phyloP scores from a whole-genome alignment of 2,329 filamentous ascomycete species.

The Scleromitrula shiraiana region DNA sequence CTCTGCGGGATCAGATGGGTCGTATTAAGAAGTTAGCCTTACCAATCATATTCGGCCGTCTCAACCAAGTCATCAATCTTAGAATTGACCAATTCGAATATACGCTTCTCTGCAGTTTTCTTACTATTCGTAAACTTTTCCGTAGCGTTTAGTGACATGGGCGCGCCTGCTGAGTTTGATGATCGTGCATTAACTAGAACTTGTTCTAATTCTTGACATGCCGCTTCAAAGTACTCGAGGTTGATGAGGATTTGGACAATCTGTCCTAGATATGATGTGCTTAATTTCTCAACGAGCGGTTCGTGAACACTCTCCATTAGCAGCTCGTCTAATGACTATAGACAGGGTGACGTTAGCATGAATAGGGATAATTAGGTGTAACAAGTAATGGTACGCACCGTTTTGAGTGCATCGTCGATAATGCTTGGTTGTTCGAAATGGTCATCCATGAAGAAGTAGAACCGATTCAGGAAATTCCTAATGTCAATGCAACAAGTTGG shows the following conservation, averaged over 20 bases:
- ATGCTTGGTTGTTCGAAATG: constrained; percentile 86
- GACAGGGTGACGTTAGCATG: background rate
- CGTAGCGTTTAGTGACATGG: constrained; percentile 73
- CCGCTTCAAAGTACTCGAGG: constrained; percentile 90
- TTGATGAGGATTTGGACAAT: constrained; percentile 99
- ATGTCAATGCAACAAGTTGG: constrained; percentile 97
- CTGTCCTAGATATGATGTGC: constrained; percentile 89
- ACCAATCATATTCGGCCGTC: constrained; percentile 96
- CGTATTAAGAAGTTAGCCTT: constrained; percentile 18
- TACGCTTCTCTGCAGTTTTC: constrained; percentile 93
- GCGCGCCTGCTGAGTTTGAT: constrained; percentile 70
- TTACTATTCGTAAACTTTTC: constrained; percentile 83
- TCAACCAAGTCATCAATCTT: constrained; percentile 98
- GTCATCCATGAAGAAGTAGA: constrained; percentile 95
- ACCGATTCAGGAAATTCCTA: constrained; percentile 93
- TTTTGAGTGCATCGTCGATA: constrained; percentile 84
- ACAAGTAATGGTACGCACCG: constrained; percentile 43
- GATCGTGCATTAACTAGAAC: constrained; percentile 79
- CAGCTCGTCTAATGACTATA: constrained; percentile 83
- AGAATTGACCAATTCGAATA: constrained; percentile 96
- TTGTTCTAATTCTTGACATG: constrained; percentile 81
- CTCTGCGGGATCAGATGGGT: background rate
- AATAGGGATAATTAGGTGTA: constrained; percentile 1
- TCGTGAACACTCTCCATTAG: constrained; percentile 87
- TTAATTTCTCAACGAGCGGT: constrained; percentile 77